Percentiles rank a stretch among this genome's conserved stretches.
phyloP scores from a whole-genome alignment of 75 land plant genomes.

The Isoetes taiwanensis region DNA sequence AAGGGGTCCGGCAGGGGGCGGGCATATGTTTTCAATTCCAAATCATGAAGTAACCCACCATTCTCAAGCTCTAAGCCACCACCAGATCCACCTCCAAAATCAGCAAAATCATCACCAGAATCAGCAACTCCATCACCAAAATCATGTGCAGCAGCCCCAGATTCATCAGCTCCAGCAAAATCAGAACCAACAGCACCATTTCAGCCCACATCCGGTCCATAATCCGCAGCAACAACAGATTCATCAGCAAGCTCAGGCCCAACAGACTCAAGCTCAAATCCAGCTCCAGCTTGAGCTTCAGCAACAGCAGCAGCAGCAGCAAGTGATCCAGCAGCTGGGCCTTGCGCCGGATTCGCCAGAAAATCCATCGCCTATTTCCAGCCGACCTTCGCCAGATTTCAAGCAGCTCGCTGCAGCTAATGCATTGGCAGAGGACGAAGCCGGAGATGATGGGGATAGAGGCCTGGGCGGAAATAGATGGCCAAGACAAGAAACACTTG shows the following conservation, averaged over 20 bases:
- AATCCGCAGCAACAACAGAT: constrained; percentile 9
- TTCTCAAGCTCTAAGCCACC: constrained; percentile 1
- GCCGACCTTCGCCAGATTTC: constrained; percentile 16
- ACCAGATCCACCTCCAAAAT: constrained; percentile 9
- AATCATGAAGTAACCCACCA: no score
- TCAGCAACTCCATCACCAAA: neutral
- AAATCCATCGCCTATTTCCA: constrained; percentile 12
- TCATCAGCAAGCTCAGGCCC: constrained; percentile 12
- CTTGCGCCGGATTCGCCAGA: constrained; percentile 18
- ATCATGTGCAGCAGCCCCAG: constrained; percentile 8
- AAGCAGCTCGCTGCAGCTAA: neutral
- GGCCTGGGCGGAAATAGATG: constrained; percentile 65
- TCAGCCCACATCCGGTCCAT: no score
- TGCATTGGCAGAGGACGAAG: constrained; percentile 18
- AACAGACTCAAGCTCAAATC: constrained; percentile 12
- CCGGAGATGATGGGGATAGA: constrained; percentile 28
- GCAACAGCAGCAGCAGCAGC: constrained; percentile 15
- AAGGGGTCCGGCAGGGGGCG: constrained; percentile 11
- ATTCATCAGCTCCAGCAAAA: neutral
- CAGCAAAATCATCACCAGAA: neutral
- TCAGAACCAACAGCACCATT: constrained; percentile 2
- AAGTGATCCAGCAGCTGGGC: constrained; percentile 21
- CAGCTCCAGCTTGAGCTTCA: constrained; percentile 11
- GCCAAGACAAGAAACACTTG: constrained; percentile 82
- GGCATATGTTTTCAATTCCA: constrained; percentile 8